Conservation (phyloP, 176 grass and related monocot genomes). For the Tillandsia fasciculata region DNA sequence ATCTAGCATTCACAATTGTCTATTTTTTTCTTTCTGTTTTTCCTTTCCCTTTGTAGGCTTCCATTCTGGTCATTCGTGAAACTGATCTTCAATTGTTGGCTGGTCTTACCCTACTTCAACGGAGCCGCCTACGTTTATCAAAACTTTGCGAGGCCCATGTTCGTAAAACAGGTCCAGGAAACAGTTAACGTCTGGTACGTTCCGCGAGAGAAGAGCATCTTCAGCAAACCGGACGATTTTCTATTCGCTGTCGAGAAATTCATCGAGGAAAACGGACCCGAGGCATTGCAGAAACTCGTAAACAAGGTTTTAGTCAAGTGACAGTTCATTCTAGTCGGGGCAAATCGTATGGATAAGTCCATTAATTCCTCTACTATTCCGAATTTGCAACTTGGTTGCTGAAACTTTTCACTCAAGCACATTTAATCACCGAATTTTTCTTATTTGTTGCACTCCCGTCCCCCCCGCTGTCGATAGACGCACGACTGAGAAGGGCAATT, state of each 20-base stretch:
- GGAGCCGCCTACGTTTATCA: conserved; percentile 67
- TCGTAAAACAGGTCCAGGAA: conserved; percentile 42
- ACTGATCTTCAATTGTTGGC: conserved; percentile 62
- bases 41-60: conserved; percentile 27
- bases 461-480: no score
- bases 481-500: no score
- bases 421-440: no score
- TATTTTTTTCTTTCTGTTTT: conserved; percentile 14
- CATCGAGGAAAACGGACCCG: conserved; percentile 53
- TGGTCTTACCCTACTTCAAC: conserved; percentile 75
- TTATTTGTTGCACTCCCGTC: no score
- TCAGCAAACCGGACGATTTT: conserved; percentile 49
- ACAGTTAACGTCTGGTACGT: conserved; percentile 60
- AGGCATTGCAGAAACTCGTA: conserved; percentile 49
- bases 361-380: background rate
- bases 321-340: background rate
- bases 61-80: conserved; percentile 62
- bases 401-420: no score
- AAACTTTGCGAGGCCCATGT: conserved; percentile 44
- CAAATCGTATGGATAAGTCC: background rate
- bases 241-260: conserved; percentile 49
- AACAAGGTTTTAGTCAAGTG: conserved; percentile 37
- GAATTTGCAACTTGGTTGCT: background rate
- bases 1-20: background rate
- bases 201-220: conserved; percentile 32